These are phyloP conservation scores for Cryoendolithus antarcticus DNA, from an alignment of 2,329 filamentous ascomycete genomes.

Conservation along the genomic window DNA sequence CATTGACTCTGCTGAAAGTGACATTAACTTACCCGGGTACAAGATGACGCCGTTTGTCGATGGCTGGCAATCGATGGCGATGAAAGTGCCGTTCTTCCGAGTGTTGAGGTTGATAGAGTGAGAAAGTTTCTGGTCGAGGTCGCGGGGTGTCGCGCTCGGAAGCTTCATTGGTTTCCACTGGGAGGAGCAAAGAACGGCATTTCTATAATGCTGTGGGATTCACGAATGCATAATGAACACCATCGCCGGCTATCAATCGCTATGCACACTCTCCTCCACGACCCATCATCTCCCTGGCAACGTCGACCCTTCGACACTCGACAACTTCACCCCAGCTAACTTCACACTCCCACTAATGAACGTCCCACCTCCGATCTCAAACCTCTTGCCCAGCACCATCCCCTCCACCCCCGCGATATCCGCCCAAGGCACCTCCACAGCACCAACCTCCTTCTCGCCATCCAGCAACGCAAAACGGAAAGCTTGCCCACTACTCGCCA, in stretches of 20 bases:
- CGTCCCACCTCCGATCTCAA: conserved; percentile 25
- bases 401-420: conserved; percentile 24
- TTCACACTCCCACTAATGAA: conserved; percentile 26
- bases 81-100: too few species aligned
- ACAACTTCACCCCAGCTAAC: conserved; percentile 19
- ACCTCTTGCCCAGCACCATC: conserved; percentile 21
- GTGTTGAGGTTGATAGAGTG: too few species aligned
- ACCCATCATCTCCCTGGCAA: conserved; percentile 7
- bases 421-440: conserved; percentile 25
- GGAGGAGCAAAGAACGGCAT: too few species aligned
- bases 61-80: too few species aligned
- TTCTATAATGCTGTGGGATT: too few species aligned
- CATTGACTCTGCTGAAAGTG: too few species aligned
- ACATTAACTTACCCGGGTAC: too few species aligned
- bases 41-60: too few species aligned
- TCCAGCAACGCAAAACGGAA: conserved; percentile 27
- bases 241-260: conserved; percentile 1
- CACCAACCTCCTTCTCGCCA: conserved; percentile 22
- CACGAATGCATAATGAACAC: too few species aligned
- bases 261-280: conserved; percentile 17
- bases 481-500: conserved; percentile 17
- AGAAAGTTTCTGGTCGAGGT: too few species aligned
- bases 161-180: too few species aligned
- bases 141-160: too few species aligned
- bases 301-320: conserved; percentile 4